Evolutionary conservation across 805 yeast species (phyloP), one percentile per base, ranked within the genome.

Genomic region (Cyberlindnera maritima): DNA sequence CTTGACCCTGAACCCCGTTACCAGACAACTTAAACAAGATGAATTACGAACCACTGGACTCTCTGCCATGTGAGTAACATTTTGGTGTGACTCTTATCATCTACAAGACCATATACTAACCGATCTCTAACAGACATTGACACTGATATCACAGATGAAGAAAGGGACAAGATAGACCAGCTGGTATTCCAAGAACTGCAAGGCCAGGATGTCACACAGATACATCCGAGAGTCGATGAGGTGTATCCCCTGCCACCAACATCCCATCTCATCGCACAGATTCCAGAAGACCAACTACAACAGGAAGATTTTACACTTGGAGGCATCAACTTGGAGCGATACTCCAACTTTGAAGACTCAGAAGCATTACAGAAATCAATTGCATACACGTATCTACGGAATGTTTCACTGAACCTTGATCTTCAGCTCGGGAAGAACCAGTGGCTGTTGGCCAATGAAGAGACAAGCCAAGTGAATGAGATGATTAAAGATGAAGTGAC

Each of bases 31-130:
- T n/a, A n/a, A n/a, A n/a, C 31, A 28, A 7, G n/a, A 26, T 64
- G 48, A 61, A 66, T 45, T 61, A 62, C 52, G 70, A 67, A 33
- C 63, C 64, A 2, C 47, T 68, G 38, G 77, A 73, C 39, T 66
- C 70, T 39, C 61, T 74, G 35, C 71, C 71, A 12, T 67, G 74
- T 69, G 69, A 48, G 74, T 68, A 15, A 18, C n/a, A 26, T n/a
- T n/a, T n/a, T n/a, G n/a, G n/a, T n/a, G n/a, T n/a, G n/a, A n/a
- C n/a, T n/a, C n/a, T n/a, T n/a, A n/a, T n/a, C n/a, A n/a, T n/a
- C n/a, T n/a, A n/a, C n/a, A n/a, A n/a, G n/a, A n/a, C n/a, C n/a
- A n/a, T n/a, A n/a, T n/a, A n/a, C 17, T 26, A 15, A 28, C 28
- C 13, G 18, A n/a, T 36, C n/a, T n/a, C 19, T 14, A 29, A 20